These are phyloP conservation scores for Anethum foeniculum DNA, from an alignment of 140 eudicot genomes.

Conservation along the genomic window DNA sequence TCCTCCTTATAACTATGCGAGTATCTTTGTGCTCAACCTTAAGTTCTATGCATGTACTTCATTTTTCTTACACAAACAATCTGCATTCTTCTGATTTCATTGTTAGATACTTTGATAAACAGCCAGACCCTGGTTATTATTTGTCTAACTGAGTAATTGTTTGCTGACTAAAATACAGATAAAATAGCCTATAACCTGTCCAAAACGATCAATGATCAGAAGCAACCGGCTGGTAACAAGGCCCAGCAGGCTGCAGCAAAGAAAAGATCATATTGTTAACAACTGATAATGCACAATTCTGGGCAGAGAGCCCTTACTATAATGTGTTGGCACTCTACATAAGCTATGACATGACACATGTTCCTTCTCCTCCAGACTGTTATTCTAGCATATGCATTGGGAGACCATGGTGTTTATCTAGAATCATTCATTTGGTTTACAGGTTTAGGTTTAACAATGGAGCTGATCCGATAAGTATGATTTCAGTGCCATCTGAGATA, in stretches of 20 bases:
- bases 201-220: background rate
- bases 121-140: background rate
- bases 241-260: background rate
- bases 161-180: background rate
- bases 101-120: background rate
- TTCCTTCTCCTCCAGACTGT: background rate
- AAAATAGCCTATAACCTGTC: background rate
- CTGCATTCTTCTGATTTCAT: background rate
- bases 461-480: background rate
- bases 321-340: background rate
- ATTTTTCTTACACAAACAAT: background rate
- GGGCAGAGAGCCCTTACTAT: background rate
- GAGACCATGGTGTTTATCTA: background rate
- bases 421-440: background rate
- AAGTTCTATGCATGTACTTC: background rate
- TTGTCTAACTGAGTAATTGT: background rate
- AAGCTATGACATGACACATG: background rate
- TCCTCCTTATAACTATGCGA: no score
- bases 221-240: background rate
- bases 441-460: background rate
- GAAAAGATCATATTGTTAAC: background rate
- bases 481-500: background rate
- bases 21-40: background rate
- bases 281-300: background rate
- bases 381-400: background rate